Conservation (phyloP, 208 protist genomes). For the Leishmania gerbilli region DNA sequence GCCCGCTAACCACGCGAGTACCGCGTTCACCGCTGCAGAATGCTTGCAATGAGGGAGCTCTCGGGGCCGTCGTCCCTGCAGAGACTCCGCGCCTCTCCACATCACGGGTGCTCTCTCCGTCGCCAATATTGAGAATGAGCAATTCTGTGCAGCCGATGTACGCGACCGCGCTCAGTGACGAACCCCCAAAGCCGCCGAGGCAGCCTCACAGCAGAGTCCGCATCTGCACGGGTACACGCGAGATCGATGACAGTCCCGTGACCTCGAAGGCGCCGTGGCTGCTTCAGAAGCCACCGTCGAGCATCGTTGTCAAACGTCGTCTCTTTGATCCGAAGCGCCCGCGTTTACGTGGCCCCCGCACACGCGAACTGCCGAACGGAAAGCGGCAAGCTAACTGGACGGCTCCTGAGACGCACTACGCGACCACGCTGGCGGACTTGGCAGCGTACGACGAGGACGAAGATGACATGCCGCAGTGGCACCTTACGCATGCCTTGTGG, state of each 20-base stretch:
- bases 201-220: conserved; percentile 4
- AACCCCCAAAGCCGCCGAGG: background rate
- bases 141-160: background rate
- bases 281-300: background rate
- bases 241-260: background rate
- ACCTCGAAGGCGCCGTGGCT: conserved; percentile 5
- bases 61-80: conserved; percentile 1
- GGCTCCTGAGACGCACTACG: conserved; percentile 35
- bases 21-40: conserved; percentile 3
- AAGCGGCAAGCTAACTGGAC: conserved; percentile 33
- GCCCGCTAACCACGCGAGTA: background rate
- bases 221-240: background rate
- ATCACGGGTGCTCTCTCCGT: background rate
- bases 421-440: conserved; percentile 24
- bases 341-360: background rate
- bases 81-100: background rate
- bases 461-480: background rate
- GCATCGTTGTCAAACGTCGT: conserved; percentile 8
- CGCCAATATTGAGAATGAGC: conserved; percentile 6
- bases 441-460: conserved; percentile 23
- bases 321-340: conserved; percentile 17
- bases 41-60: background rate
- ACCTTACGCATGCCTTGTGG: background rate
- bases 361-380: conserved; percentile 23
- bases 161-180: background rate